Percentiles rank a stretch among this genome's conserved stretches.
Conservation (phyloP, 306 rosid species). For the Vigna trinervia region DNA sequence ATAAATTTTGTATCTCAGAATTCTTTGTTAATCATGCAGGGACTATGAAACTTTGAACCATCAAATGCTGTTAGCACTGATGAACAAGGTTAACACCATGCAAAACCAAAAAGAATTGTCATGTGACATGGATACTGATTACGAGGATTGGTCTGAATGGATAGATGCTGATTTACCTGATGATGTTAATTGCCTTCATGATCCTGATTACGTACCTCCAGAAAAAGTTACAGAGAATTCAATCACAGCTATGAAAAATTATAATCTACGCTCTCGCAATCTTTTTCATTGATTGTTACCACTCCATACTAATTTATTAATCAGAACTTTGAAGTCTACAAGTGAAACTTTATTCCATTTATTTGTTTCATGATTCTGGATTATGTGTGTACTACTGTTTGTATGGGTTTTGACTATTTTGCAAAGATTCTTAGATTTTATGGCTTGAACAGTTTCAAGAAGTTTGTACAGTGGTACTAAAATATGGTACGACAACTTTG, state of each 20-base stretch:
- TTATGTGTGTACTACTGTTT: no score
- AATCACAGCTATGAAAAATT: slow-evolving; percentile 49
- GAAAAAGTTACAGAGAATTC: slow-evolving; percentile 61
- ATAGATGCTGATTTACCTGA: slow-evolving; percentile 69
- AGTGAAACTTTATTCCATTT: no score
- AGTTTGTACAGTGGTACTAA: not conserved
- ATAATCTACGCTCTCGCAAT: slow-evolving; percentile 62
- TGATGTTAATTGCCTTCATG: slow-evolving; percentile 61
- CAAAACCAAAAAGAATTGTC: slow-evolving; percentile 45
- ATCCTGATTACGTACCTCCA: slow-evolving; percentile 66
- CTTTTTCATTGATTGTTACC: slow-evolving; percentile 30
- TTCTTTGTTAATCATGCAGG: slow-evolving; percentile 50
- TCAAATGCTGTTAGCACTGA: slow-evolving; percentile 56
- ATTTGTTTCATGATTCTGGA: no score
- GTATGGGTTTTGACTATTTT: no score
- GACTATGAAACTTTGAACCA: slow-evolving; percentile 75
- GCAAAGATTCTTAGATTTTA: not conserved
- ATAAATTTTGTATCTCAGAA: slow-evolving; percentile 10
- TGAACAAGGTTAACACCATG: slow-evolving; percentile 61
- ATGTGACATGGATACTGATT: slow-evolving; percentile 52
- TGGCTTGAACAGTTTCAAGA: not conserved
- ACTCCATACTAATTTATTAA: slow-evolving; percentile 7
- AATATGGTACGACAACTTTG: not conserved
- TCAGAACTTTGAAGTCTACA: not conserved
- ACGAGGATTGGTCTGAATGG: slow-evolving; percentile 67